Evolutionary conservation across 306 rosid genomes (phyloP).

Genomic region (Cicer arietinum): DNA sequence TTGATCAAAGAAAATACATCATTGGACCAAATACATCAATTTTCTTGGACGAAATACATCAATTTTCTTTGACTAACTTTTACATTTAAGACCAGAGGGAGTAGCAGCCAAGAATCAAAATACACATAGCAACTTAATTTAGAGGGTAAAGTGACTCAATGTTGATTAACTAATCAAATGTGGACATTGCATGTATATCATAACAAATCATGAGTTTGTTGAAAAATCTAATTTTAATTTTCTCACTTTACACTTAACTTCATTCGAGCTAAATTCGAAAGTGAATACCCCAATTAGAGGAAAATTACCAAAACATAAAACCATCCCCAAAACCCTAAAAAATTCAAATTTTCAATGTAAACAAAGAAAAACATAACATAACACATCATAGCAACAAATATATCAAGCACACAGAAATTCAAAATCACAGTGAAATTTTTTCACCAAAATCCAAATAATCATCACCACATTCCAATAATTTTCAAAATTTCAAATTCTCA

Average conservation of each 20-base stretch:
- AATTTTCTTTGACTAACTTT: no score
- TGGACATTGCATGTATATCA: no score
- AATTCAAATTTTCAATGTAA: neutral
- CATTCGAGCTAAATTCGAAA: neutral
- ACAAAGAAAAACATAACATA: neutral
- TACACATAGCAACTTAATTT: neutral
- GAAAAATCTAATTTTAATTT: no score
- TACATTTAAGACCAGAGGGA: no score
- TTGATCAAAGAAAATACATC: no score
- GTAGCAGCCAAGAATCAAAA: slow-evolving; percentile 5
- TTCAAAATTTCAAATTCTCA: slow-evolving; percentile 15
- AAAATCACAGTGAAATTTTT: neutral
- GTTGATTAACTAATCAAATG: no score
- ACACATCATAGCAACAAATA: slow-evolving; percentile 1
- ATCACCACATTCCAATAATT: slow-evolving; percentile 1
- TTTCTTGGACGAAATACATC: no score
- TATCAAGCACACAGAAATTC: neutral
- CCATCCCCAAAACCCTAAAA: slow-evolving; percentile 1
- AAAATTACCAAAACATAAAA: slow-evolving; percentile 15
- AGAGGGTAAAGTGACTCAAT: no score
- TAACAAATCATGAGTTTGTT: no score
- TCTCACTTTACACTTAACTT: no score
- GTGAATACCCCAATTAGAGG: neutral
- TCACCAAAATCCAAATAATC: slow-evolving; percentile 25
- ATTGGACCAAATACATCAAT: no score